phyloP scores from a whole-genome alignment of 148 eudicot species.

The Oxyria digyna region DNA sequence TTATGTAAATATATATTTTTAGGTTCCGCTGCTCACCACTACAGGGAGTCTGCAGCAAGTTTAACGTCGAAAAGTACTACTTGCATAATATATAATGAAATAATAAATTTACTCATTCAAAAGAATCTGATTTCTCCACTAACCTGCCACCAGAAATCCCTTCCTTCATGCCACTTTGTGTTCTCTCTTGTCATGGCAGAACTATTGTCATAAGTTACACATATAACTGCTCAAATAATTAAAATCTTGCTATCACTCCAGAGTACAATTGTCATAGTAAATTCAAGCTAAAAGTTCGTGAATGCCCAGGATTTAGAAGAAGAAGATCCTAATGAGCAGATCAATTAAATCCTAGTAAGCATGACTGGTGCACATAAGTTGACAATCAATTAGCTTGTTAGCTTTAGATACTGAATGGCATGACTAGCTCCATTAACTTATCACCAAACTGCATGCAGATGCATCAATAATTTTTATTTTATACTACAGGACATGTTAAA shows the following conservation, averaged over 20 bases:
- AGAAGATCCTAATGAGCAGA: neutral
- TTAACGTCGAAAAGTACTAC: too few species aligned
- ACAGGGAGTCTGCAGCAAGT: neutral
- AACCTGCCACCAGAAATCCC: constrained; percentile 99
- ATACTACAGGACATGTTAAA: neutral
- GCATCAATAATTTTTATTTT: neutral
- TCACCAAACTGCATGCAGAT: neutral
- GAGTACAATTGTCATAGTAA: neutral
- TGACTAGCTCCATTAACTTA: neutral
- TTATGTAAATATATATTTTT: neutral
- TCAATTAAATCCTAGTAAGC: neutral
- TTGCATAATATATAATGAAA: neutral
- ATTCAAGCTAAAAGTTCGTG: neutral
- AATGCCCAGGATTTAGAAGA: neutral
- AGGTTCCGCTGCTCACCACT: neutral
- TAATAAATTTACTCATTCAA: neutral
- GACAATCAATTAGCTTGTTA: neutral
- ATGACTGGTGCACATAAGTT: neutral
- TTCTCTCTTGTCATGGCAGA: constrained; percentile 61
- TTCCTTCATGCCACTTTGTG: constrained; percentile 71
- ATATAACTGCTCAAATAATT: constrained; percentile 53
- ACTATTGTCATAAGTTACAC: constrained; percentile 77
- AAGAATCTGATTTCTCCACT: constrained; percentile 9
- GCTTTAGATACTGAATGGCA: neutral
- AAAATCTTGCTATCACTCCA: too few species aligned